Evolutionary conservation across 2,329 filamentous ascomycete genomes (phyloP).

Genomic region (Sodiomyces alkalinus): DNA sequence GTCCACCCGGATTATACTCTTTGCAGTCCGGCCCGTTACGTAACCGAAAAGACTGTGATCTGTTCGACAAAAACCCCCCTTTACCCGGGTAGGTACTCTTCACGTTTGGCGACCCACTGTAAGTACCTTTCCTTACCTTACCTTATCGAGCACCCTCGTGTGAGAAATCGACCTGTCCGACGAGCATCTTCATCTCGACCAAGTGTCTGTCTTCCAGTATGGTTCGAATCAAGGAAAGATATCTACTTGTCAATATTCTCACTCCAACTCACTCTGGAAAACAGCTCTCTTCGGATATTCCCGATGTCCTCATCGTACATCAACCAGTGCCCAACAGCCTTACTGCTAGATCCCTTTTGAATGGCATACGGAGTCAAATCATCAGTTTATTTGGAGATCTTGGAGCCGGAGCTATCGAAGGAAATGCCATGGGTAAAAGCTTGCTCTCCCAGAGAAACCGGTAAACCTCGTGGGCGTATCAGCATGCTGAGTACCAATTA

Average conservation of each 20-base stretch:
- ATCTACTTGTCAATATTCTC: slow-evolving; percentile 85
- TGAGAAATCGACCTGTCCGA: too few species aligned
- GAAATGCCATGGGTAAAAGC: slow-evolving; percentile 47
- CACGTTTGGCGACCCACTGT: too few species aligned
- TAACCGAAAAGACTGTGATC: too few species aligned
- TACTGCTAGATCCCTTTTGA: slow-evolving; percentile 48
- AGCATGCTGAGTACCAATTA: too few species aligned
- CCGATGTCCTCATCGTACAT: slow-evolving; percentile 59
- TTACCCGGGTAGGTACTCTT: too few species aligned
- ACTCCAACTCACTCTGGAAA: slow-evolving; percentile 48
- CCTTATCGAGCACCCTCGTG: too few species aligned
- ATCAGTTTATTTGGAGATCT: slow-evolving; percentile 74
- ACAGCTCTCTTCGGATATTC: slow-evolving; percentile 20
- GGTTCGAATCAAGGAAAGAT: slow-evolving; percentile 94
- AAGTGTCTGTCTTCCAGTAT: too few species aligned
- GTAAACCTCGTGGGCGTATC: slow-evolving; percentile 3
- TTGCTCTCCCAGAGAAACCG: neutral
- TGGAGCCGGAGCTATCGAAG: slow-evolving; percentile 59
- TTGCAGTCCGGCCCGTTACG: too few species aligned
- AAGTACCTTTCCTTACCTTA: too few species aligned
- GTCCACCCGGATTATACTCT: too few species aligned
- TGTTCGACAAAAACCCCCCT: too few species aligned
- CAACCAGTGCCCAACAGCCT: slow-evolving; percentile 63
- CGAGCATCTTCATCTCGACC: too few species aligned
- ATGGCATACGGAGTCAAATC: slow-evolving; percentile 56